Evolutionary conservation across 192 early-diverging fungal species (phyloP), one percentile per base, ranked within the genome.

Genomic region (Coemansia sp.): DNA sequence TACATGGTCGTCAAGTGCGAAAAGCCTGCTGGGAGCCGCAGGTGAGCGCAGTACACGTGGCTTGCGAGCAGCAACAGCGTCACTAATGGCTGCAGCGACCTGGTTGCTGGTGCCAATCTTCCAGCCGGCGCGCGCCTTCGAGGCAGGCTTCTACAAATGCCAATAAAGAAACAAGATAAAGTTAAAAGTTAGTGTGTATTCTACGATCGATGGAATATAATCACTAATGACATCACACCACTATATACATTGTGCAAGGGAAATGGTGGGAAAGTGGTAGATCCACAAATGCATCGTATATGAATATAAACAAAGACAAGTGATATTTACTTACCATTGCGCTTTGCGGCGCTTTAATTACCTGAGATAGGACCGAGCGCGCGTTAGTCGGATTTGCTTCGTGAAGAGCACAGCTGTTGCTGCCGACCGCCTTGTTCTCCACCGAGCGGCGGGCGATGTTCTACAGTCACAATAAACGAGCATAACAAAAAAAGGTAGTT

Each of bases 41-140:
- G 72, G 36, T 24, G 80, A 72, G 4, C 77, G 69, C 65, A 75
- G 75, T 13, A 77, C 31, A 27, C 80, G 80, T 31, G 80, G 66
- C 57, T 82, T 77, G 61, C 62, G 79, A 13, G 72, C 27, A 27
- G 27, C 27, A 27, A 27, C 27, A 27, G 27, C 27, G 27, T 27
- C 27, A 27, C 27, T 27, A 34, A 31, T n/a, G 55, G 34, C 68
- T 36, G 68, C 24, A 41, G 62, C 31, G 8, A 51, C 54, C 40
- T 42, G 47, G 64, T 13, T 24, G 64, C 65, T n/a, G 47, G 49
- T 31, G 40, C 65, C 52, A 51, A 47, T 33, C 65, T 75, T 75
- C 16, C 33, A 24, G 44, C 41, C 63, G 40, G 52, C 43, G 8
- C n/a, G 57, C 31, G 70, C 11, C 54, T 34, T 44, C 7, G 49